A percentile compares a stretch with the other conserved stretches of the same genome.
Conservation (phyloP, 2,329 filamentous ascomycete species). For the Colletotrichum sp. region DNA sequence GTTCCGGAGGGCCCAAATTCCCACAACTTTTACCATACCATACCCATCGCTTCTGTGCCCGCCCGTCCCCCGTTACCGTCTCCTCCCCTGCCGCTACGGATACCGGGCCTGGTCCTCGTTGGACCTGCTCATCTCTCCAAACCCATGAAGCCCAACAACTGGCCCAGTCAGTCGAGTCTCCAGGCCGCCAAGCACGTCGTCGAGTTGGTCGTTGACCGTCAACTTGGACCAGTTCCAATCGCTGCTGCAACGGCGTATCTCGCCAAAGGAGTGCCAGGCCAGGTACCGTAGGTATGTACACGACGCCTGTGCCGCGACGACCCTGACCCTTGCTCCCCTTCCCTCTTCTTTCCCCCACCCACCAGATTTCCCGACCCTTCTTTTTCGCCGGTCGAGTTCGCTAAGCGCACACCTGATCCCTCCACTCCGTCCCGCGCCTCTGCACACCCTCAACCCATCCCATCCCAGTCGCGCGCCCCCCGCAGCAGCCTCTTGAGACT, state of each 20-base stretch:
- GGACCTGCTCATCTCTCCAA: conserved; percentile 1
- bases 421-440: conserved; percentile 10
- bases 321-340: conserved; percentile 5
- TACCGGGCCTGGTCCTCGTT: neutral
- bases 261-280: neutral
- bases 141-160: neutral
- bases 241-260: neutral
- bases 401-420: conserved; percentile 8
- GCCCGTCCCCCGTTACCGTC: neutral
- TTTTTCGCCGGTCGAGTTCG: conserved; percentile 2
- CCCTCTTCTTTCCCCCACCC: neutral
- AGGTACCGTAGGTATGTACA: neutral
- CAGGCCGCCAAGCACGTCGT: neutral
- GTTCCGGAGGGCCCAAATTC: neutral
- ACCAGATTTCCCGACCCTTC: conserved; percentile 12
- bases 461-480: neutral
- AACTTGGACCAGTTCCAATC: neutral
- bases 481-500: neutral
- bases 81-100: neutral
- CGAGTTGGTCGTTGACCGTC: neutral
- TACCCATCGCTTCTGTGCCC: conserved; percentile 6
- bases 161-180: neutral
- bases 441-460: neutral
- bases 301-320: conserved; percentile 1
- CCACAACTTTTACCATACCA: neutral